Base-by-base conservation (phyloP, 768 basidiomycete genomes). In the Russula brevipes region DNA sequence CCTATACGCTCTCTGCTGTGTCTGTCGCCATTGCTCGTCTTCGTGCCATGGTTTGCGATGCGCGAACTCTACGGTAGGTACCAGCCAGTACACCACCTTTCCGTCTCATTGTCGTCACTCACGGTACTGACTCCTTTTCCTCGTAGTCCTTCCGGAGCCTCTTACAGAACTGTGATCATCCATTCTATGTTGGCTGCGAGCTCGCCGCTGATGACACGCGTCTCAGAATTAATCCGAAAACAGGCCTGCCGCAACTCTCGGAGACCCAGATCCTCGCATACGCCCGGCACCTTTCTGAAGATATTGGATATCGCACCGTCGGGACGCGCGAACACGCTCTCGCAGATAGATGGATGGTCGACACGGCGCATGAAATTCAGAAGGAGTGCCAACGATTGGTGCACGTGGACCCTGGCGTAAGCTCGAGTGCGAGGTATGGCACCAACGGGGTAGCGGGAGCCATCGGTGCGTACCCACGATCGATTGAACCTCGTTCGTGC, bases 391-490 rank as follows among this genome's bases (percentile, higher is more conserved):
- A 88, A 50, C 74, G 74, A 53, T 73, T 83, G 63, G 62, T 71
- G 17, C 69, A 65, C 45, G 69, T 63, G 14, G 64, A 66, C 24
- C 70, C 64, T 0, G 75, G 4, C 76, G 86, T 52, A 86, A 86
- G 50, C 76, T 96, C n/a, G 80, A 95, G 70, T 94, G 96, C 69
- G 93, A 97, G 70, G 85, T 95, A 0, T 96, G 91, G 89, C 79
- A 87, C 60, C 95, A 97, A 74, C 81, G 87, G 68, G 94, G 94
- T 2, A 91, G 85, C 65, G 94, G 94, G 4, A 87, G 82, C 67
- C 94, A 96, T 77, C 78, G 90, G 92, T 94, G 68, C 69, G 87
- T 76, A 1, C 44, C 19, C 38, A 8, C 10, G 10, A 33, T 59
- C 24, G 38, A 39, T 39, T 39, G 38, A 39, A 16, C 14, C 16